phyloP scores from a whole-genome alignment of 169 alveolate species.

The Fabrea salina region DNA sequence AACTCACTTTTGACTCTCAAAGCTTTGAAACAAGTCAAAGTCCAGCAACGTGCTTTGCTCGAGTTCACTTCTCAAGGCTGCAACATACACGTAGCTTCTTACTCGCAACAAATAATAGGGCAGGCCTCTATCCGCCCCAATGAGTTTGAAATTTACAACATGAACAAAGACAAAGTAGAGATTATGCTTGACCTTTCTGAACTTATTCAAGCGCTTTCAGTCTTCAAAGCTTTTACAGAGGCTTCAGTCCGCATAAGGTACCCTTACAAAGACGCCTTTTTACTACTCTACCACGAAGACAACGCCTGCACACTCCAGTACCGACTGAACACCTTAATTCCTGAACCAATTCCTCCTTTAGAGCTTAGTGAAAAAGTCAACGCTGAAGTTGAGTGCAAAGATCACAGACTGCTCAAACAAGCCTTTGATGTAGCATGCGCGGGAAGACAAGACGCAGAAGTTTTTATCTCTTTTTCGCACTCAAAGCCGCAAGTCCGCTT shows the following conservation, averaged over 20 bases:
- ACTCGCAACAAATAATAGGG: no score
- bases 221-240: neutral
- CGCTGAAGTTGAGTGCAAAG: neutral
- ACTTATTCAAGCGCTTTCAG: no score
- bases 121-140: no score
- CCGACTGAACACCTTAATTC: neutral
- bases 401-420: neutral
- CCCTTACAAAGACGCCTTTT: neutral
- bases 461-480: neutral
- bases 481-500: neutral
- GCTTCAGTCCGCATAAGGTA: neutral
- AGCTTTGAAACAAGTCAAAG: no score
- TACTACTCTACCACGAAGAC: neutral
- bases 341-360: neutral
- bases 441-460: neutral
- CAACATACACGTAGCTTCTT: no score
- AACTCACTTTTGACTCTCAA: no score
- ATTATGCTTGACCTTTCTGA: no score
- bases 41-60: no score
- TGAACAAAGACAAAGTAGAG: no score
- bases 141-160: no score
- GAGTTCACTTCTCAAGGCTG: no score
- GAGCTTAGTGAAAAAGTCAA: neutral
- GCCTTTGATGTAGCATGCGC: neutral
- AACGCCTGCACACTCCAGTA: neutral